Evolutionary conservation across 148 eudicot genomes (phyloP), one percentile per base, ranked within the genome.

Genomic region (Salicornia ramosissima): DNA sequence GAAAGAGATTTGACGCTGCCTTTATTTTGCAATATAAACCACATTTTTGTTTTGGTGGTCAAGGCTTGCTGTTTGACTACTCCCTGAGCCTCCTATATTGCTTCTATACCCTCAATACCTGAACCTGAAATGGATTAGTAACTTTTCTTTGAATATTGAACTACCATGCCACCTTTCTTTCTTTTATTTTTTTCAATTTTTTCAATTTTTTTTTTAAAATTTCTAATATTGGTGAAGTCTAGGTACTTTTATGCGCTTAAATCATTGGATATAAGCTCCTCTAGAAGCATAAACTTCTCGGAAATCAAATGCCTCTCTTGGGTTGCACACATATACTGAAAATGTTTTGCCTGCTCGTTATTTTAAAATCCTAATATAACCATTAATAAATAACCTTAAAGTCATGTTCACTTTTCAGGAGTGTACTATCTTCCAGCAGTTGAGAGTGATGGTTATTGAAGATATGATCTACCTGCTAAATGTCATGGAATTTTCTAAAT

Each of bases 401-500:
- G 1, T n/a, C 12, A 15, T 24, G 57, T 46, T 36, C 49, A 34
- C 59, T 72, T 75, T 76, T 73, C 86, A 94, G 98, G 96, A 85
- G 65, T 84, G 85, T 24, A 62, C 84, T 31, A 67, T 76, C 52
- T 94, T 88, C 79, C 62, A 83, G 87, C 77, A 74, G 71, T 64
- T 94, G 74, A 73, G 83, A 42, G 85, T 94, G 75, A 88, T 94
- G 98, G 81, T 90, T 74, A 83, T 90, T 71, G 97, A 94, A 62
- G 98, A 94, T 71, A 94, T 94, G 97, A 81, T 94, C 70, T 94
- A 94, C 74, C 45, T 94, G 77, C 80, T 88, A 72, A 83, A 88
- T 76, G 77, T 78, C 43, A 54, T 26, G 68, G 89, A 80, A 55
- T 83, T 94, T 75, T 85, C 86, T 39, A 86, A 83, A 60, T 83